These are phyloP conservation scores for Camelina sativa DNA, from an alignment of 345 rosid genomes.

Conservation along the genomic window DNA sequence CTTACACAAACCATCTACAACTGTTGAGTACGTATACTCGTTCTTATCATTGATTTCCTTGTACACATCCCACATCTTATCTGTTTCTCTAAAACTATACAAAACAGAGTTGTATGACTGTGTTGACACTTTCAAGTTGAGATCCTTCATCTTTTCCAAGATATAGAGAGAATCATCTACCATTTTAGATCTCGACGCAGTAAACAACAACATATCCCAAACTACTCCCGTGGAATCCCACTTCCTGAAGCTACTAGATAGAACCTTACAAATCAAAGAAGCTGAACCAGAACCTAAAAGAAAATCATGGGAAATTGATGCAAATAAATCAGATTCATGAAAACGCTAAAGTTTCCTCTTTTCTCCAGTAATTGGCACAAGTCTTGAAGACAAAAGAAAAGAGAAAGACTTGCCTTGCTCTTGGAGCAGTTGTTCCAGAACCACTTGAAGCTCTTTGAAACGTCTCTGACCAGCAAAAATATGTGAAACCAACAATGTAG, in stretches of 20 bases:
- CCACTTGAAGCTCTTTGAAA: conserved; percentile 55
- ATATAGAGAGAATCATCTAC: conserved; percentile 73
- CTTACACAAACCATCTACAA: conserved; percentile 71
- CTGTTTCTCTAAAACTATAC: conserved; percentile 67
- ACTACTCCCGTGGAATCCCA: conserved; percentile 61
- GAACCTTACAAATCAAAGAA: conserved; percentile 59
- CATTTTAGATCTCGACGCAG: conserved; percentile 69
- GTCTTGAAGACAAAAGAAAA: background rate
- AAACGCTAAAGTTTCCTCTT: conserved; percentile 1
- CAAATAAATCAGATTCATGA: conserved; percentile 35
- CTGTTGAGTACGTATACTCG: conserved; percentile 60
- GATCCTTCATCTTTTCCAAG: conserved; percentile 70
- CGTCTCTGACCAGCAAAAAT: conserved; percentile 55
- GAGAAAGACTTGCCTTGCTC: conserved; percentile 58
- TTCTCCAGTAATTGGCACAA: background rate
- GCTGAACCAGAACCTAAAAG: conserved; percentile 74
- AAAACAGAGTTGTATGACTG: conserved; percentile 68
- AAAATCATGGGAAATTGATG: conserved; percentile 26
- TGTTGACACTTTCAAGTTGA: conserved; percentile 56
- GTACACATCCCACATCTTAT: conserved; percentile 68
- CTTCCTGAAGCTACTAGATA: conserved; percentile 50
- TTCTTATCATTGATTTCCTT: conserved; percentile 52
- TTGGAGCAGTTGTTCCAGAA: conserved; percentile 57
- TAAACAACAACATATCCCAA: conserved; percentile 78
- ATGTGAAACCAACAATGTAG: conserved; percentile 60